Base-by-base conservation (phyloP, 768 basidiomycete species). In the Leccinum boreale region DNA sequence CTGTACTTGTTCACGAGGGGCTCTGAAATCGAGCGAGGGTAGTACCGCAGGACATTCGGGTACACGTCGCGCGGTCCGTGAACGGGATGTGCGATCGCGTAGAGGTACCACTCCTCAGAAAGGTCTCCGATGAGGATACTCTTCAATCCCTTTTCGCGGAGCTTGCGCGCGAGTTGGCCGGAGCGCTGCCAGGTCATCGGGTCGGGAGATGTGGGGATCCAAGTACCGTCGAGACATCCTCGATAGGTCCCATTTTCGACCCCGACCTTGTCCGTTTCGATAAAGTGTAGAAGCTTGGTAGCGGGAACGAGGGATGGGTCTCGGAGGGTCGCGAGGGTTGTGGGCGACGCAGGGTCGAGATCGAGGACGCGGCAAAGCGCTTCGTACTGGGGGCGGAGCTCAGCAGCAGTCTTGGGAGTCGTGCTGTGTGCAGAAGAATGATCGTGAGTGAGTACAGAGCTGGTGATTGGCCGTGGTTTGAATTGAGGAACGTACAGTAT, bases 31-130 rank as follows among this genome's bases (percentile, higher is more conserved):
- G 78, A 74, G 14, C 57, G 66, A 2, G 82, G 79, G 67, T 85
- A 89, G 66, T 87, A 90, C 55, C 88, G 71, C 64, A 77, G 70
- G 50, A 91, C 64, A 62, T 87, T 88, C 9, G 76, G 75, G 26
- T 78, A 65, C 10, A 90, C 74, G 60, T 90, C 89, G 23, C 61
- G 61, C 21, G 77, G 71, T 9, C 75, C 70, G 11, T 67, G 52
- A 50, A 89, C 79, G 0, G 84, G 81, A 67, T 89, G 83, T 4
- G 87, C 82, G 62, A 90, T 84, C 14, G 86, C 81, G 62, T 90
- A 90, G 52, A 90, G 78, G 67, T 84, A 88, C 88, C 89, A 90
- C 68, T 91, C 89, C 62, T 90, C 87, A 15, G 75, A 77, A 51
- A 89, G 76, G 55, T 89, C 85, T 9, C 90, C 89, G n/a, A 86